Base-by-base conservation (phyloP, 495 filamentous ascomycete species). In the Trichoderma reesei region DNA sequence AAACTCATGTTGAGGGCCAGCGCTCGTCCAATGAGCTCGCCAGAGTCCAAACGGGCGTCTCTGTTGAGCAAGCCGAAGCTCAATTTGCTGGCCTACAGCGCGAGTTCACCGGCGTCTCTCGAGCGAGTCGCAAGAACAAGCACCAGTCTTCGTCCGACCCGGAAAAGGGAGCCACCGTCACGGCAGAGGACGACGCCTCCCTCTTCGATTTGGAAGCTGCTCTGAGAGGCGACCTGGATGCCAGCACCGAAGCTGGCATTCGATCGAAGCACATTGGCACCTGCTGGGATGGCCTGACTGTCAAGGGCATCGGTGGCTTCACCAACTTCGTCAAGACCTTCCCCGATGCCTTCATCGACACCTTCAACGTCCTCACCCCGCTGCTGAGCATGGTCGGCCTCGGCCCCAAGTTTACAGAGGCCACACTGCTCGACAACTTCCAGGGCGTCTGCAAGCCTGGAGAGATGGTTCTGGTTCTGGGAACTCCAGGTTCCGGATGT, bases 401-500 rank as follows among this genome's bases (percentile, higher is more conserved):
- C 41, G 83, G 80, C 14, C 80, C 82, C 59, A 86, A 85, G 66
- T 86, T 84, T 3, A 77, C 78, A 61, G 87, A 91, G 70, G 82
- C 85, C 60, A 83, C 88, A 31, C 79, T 88, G 20, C 73, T 90
- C 59, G 73, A 82, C 63, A 73, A 73, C 39, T 84, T 84, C 68
- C 74, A 67, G 65, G 82, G 82, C 54, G 73, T 83, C 14, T 78
- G 79, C 39, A 86, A 86, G 66, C 86, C 89, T 0, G 92, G 92
- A 16, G 92, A 97, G 73, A 96, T 96, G 92, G 80, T 95, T 1
- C 76, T 97, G 20, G 92, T 97, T 10, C 80, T 97, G 20, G 92
- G 92, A 11, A 83, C 89, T 62, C 92, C 92, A 0, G 92, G 92
- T 0, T 87, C 86, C 9, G 92, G 92, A 41, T 96, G 92, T 72